Evolutionary conservation across 2,329 filamentous ascomycete genomes (phyloP).

Genomic region (Exutisphaerella laricina): DNA sequence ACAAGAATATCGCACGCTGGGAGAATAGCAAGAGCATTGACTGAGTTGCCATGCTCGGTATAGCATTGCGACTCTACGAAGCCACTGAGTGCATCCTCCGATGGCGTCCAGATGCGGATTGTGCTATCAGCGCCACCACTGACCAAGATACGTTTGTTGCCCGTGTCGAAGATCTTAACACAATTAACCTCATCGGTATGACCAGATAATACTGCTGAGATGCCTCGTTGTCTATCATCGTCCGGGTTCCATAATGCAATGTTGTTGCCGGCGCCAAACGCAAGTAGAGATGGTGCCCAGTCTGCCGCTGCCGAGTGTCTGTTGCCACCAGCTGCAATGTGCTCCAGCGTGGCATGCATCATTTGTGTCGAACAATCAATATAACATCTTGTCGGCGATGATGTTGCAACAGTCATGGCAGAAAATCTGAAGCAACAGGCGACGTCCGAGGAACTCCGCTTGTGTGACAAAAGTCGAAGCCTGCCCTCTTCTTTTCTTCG

Average conservation of each 20-base stretch:
- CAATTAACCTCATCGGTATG: conserved; percentile 78
- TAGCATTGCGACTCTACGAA: conserved; percentile 48
- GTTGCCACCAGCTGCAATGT: conserved; percentile 78
- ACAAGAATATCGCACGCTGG: conserved; percentile 47
- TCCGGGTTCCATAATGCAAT: conserved; percentile 80
- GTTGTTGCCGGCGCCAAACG: conserved; percentile 84
- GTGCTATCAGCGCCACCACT: conserved; percentile 78
- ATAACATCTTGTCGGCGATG: background rate
- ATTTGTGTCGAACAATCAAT: too few relatives aligned
- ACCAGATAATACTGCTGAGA: conserved; percentile 63
- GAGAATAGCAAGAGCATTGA: conserved; percentile 58
- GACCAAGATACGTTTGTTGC: conserved; percentile 56
- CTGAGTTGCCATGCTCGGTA: conserved; percentile 63
- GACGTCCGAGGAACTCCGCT: too few relatives aligned
- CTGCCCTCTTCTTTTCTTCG: background rate
- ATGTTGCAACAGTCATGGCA: background rate
- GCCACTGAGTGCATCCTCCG: conserved; percentile 19
- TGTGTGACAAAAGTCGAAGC: too few relatives aligned
- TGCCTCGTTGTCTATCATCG: conserved; percentile 49
- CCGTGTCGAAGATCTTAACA: conserved; percentile 65
- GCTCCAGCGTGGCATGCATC: conserved; percentile 28
- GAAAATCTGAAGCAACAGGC: too few relatives aligned
- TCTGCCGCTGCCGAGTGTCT: conserved; percentile 84
- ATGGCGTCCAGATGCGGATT: conserved; percentile 57
- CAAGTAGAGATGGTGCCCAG: conserved; percentile 71